Percentiles rank a stretch among this genome's conserved stretches.
These are phyloP conservation scores for Lentinula raphanica DNA, from an alignment of 768 basidiomycete genomes.

Conservation along the genomic window DNA sequence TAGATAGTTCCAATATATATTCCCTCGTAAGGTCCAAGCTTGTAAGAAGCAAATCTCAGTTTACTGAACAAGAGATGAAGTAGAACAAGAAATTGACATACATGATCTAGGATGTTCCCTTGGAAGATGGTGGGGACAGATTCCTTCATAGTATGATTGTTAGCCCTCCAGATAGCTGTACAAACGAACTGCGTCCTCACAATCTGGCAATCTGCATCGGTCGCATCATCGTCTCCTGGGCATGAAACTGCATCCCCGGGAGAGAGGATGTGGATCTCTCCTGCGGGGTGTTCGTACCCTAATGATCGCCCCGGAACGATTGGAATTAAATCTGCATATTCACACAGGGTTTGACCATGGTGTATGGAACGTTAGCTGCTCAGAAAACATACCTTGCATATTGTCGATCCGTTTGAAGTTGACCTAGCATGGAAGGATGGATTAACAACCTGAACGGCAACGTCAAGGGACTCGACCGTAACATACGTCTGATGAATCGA, in stretches of 20 bases:
- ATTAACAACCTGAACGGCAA: conserved; percentile 27
- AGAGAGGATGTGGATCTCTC: conserved; percentile 28
- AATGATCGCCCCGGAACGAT: conserved; percentile 19
- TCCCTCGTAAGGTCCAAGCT: conserved; percentile 28
- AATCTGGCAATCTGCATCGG: conserved; percentile 33
- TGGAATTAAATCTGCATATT: conserved; percentile 23
- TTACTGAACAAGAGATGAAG: not conserved
- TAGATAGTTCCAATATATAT: conserved; percentile 34
- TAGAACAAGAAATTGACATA: conserved; percentile 1
- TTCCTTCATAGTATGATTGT: not conserved
- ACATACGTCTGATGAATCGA: conserved; percentile 4
- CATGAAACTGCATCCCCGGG: conserved; percentile 36
- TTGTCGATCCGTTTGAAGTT: conserved; percentile 39
- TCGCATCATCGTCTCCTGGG: conserved; percentile 46
- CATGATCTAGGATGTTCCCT: conserved; percentile 29
- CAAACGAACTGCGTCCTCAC: conserved; percentile 17
- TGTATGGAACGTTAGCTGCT: not conserved
- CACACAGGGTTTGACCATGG: not conserved
- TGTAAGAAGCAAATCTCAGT: not conserved
- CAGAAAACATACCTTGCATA: conserved; percentile 17
- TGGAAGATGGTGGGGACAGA: conserved; percentile 32
- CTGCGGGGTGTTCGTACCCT: conserved; percentile 22
- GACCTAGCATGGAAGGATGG: conserved; percentile 16
- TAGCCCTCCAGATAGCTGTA: not conserved
- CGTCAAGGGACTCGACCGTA: conserved; percentile 36